Base-by-base conservation (phyloP, 352 stramenopile genomes). In the Phytophthora litchii region DNA sequence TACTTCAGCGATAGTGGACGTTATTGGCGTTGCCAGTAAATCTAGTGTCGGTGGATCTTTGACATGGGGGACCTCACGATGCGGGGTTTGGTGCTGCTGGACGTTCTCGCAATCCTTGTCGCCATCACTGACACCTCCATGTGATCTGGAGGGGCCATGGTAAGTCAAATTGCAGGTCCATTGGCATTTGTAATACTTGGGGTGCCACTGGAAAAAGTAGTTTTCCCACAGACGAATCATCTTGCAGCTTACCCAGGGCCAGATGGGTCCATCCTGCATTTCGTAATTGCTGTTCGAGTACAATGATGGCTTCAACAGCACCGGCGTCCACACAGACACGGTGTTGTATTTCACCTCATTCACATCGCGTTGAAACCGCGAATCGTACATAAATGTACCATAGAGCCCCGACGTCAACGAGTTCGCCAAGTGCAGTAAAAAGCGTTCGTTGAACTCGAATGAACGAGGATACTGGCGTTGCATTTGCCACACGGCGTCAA, bases 161-260 rank as follows among this genome's bases (percentile, higher is more conserved):
- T 79, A 73, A 10, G 75, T 47, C 48, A 86, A 76, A 49, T 65
- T 88, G 38, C 77, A 80, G 1, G 82, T 76, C 81, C 83, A 92
- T 23, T 83, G 76, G 49, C 81, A 91, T 29, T 88, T 87, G 61
- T 86, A 78, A 63, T 84, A 94, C 64, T 91, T 91, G 7, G 84
- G 82, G 48, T 94, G 84, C 80, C 81, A 92, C 52, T 95, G 86
- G 51, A 95, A 89, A 46, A 92, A 95, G 46, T 93, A 95, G 31
- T 75, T 70, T 6, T 92, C 83, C 86, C 86, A 95, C 7, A 95
- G 41, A 32, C 70, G 73, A 54, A 95, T 76, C 80, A 91, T 92
- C 50, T 92, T 86, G 42, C 71, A 76, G 25, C 80, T 86, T 2
- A 80, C 82, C 86, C 86, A 95, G 1, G 85, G 82, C 86, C 86